Conservation (phyloP, 176 grass and related monocot genomes). For the Melocanna baccifera region DNA sequence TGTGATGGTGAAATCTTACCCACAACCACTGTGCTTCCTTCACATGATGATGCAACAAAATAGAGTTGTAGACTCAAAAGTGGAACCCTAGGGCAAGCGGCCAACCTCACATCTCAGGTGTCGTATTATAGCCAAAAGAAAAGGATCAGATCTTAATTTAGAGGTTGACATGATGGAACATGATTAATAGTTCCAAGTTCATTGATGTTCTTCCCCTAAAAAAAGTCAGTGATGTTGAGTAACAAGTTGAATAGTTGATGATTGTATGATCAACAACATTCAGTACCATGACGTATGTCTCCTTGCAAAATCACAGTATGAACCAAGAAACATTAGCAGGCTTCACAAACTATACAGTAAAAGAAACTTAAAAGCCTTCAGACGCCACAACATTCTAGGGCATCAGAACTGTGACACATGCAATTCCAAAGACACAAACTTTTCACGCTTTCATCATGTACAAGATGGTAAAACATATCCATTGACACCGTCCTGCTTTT, state of each 20-base stretch:
- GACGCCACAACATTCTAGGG: conserved; percentile 16
- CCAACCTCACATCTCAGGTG: background rate
- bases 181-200: background rate
- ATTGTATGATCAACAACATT: background rate
- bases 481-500: conserved; percentile 34
- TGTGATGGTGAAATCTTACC: background rate
- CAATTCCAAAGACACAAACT: conserved; percentile 3
- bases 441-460: conserved; percentile 19
- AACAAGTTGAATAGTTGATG: too few relatives aligned
- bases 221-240: background rate
- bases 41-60: background rate
- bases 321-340: background rate
- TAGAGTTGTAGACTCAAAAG: background rate
- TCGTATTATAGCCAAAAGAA: background rate
- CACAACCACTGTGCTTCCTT: background rate
- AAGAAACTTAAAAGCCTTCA: conserved; percentile 23
- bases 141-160: background rate
- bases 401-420: conserved; percentile 9
- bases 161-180: background rate
- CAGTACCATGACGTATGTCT: background rate
- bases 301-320: background rate
- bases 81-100: background rate
- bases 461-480: conserved; percentile 19
- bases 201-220: background rate
- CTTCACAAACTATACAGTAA: conserved; percentile 27